These are phyloP conservation scores for Pseudocercospora cruenta DNA, from an alignment of 2,329 filamentous ascomycete species.

Conservation along the genomic window DNA sequence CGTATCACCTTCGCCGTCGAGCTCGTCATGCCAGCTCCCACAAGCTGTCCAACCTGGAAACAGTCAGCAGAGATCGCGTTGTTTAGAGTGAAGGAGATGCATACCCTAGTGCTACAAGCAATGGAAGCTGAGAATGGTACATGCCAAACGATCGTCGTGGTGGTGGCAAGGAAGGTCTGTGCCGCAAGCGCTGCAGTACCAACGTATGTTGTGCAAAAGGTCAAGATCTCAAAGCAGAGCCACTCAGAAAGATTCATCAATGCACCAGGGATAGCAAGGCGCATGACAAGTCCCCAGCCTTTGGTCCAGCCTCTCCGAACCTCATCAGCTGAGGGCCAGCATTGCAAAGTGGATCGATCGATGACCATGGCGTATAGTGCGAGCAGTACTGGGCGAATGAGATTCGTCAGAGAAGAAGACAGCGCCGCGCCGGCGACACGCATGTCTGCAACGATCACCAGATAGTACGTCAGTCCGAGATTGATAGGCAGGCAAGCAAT, in stretches of 20 bases:
- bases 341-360: conserved; percentile 45
- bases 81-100: not conserved
- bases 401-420: conserved; percentile 46
- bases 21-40: conserved; percentile 42
- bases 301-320: conserved; percentile 33
- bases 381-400: conserved; percentile 53
- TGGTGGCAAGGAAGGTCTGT: conserved; percentile 26
- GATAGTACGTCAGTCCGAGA: conserved; percentile 22
- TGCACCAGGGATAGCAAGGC: conserved; percentile 30
- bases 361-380: conserved; percentile 51
- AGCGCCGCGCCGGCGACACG: conserved; percentile 57
- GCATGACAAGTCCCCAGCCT: conserved; percentile 42
- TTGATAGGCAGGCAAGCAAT: conserved; percentile 25
- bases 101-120: conserved; percentile 41
- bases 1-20: conserved; percentile 41
- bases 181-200: conserved; percentile 31
- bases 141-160: conserved; percentile 44
- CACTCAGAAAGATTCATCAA: conserved; percentile 35
- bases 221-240: conserved; percentile 36
- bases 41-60: conserved; percentile 41
- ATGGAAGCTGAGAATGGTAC: conserved; percentile 46
- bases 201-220: conserved; percentile 40
- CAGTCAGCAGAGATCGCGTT: not conserved
- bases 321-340: conserved; percentile 46
- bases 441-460: conserved; percentile 40